Base-by-base conservation (phyloP, 768 basidiomycete genomes). In the Lyophyllum atratum region DNA sequence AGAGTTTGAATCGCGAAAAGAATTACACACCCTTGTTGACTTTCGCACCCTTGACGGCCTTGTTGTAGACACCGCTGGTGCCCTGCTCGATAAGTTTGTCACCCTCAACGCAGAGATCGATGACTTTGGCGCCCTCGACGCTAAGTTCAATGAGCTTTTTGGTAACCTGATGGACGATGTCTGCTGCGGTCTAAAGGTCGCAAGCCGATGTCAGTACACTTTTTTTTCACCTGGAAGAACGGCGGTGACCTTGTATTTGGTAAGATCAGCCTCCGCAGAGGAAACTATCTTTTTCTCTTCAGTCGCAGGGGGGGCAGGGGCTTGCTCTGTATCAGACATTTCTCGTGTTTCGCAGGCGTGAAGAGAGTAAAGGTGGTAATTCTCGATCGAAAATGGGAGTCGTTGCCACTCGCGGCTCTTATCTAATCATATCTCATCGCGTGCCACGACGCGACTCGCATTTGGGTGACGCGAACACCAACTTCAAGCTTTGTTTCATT, bases 21-120 rank as follows among this genome's bases (percentile, higher is more conserved):
- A 37, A 37, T 4, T 15, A 69, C 85, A 62, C 66, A 91, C 95
- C 95, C 77, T 96, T 97, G 74, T 74, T 68, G 55, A 93, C 83
- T 78, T 93, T 94, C 66, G 87, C 87, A 65, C 92, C 92, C 75
- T 95, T 95, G 64, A 92, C 84, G 53, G 82, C 58, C 75, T 96
- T 97, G 82, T 92, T 97, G 80, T 92, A 97, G 49, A 97, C 89
- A 28, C 80, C 85, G 49, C 82, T 85, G 25, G 92, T 90, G 66
- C 87, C 92, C 60, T 90, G 83, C 73, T 95, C 92, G 72, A 98
- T 79, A 71, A 95, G 85, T 74, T 89, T 92, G 82, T 98, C 96
- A 58, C 95, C 96, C 76, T 94, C 90, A 52, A 89, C 72, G 71
- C 94, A 97, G 50, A 98, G 84, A 76, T 97, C 93, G 75, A 95